These are phyloP conservation scores for Chaetothyriales sp. DNA, from an alignment of 2,329 filamentous ascomycete species.

Conservation along the genomic window DNA sequence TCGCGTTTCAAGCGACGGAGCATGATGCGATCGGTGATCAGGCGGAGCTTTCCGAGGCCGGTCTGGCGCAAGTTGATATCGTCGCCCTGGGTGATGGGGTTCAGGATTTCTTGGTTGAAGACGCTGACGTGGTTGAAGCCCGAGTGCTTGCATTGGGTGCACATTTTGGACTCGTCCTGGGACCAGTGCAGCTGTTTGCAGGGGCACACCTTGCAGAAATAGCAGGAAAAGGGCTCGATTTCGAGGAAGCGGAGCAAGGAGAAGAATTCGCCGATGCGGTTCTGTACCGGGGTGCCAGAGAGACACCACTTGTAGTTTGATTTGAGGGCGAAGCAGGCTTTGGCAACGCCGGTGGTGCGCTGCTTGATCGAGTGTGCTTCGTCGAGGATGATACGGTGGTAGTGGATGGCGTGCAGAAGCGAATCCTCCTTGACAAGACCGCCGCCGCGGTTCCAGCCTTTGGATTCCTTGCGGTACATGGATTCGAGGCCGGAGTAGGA, in stretches of 20 bases:
- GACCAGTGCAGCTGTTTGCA: conserved; percentile 77
- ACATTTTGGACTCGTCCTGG: conserved; percentile 57
- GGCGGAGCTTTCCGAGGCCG: conserved; percentile 68
- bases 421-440: conserved; percentile 67
- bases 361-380: conserved; percentile 84
- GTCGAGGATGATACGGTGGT: conserved; percentile 84
- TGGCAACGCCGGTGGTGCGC: conserved; percentile 79
- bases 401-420: conserved; percentile 69
- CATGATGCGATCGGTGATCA: conserved; percentile 91
- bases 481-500: conserved; percentile 76
- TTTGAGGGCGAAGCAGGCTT: conserved; percentile 83
- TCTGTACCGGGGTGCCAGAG: conserved; percentile 88
- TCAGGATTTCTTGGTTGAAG: conserved; percentile 90
- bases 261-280: conserved; percentile 94
- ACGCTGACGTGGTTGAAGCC: conserved; percentile 60
- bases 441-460: conserved; percentile 71
- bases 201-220: conserved; percentile 77
- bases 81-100: conserved; percentile 55
- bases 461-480: conserved; percentile 80
- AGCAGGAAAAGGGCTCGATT: conserved; percentile 76
- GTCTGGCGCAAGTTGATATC: conserved; percentile 42
- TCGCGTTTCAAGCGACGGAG: conserved; percentile 87
- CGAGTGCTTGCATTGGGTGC: conserved; percentile 54
- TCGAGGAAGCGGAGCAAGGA: conserved; percentile 86
- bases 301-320: conserved; percentile 90